Conservation (phyloP, 768 basidiomycete genomes). For the Amanita muscaria region DNA sequence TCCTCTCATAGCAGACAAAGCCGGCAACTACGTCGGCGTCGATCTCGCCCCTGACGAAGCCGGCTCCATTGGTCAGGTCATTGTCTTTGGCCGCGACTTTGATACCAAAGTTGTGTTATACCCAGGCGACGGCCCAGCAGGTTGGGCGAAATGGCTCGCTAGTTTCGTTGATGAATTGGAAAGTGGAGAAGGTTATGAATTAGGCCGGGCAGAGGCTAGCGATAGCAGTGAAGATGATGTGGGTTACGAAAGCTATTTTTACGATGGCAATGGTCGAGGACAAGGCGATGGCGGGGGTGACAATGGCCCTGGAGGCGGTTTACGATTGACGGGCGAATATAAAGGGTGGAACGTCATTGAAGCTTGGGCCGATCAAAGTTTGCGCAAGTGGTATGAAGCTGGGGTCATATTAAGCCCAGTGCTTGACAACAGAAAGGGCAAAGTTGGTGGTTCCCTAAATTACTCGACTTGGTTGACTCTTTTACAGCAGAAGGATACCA, state of each 20-base stretch:
- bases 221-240: slow-evolving; percentile 77
- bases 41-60: slow-evolving; percentile 81
- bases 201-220: slow-evolving; percentile 52
- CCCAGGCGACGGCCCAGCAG: slow-evolving; percentile 81
- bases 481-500: slow-evolving; percentile 32
- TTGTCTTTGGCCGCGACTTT: slow-evolving; percentile 98
- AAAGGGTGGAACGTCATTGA: slow-evolving; percentile 89
- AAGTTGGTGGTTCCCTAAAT: slow-evolving; percentile 13
- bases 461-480: neutral
- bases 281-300: slow-evolving; percentile 76
- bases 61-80: slow-evolving; percentile 84
- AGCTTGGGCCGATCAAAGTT: slow-evolving; percentile 86
- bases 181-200: slow-evolving; percentile 79
- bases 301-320: slow-evolving; percentile 54
- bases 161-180: slow-evolving; percentile 90
- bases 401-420: slow-evolving; percentile 51
- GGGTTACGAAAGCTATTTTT: slow-evolving; percentile 84
- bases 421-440: slow-evolving; percentile 42
- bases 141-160: slow-evolving; percentile 94
- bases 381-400: slow-evolving; percentile 77
- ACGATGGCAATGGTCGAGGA: slow-evolving; percentile 68
- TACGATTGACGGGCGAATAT: slow-evolving; percentile 79
- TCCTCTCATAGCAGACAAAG: slow-evolving; percentile 87
- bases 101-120: slow-evolving; percentile 96
- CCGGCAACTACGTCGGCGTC: slow-evolving; percentile 93